Evolutionary conservation across 2,329 filamentous ascomycete species (phyloP), one percentile per base, ranked within the genome.

Genomic region (Pseudocercospora crystallina): DNA sequence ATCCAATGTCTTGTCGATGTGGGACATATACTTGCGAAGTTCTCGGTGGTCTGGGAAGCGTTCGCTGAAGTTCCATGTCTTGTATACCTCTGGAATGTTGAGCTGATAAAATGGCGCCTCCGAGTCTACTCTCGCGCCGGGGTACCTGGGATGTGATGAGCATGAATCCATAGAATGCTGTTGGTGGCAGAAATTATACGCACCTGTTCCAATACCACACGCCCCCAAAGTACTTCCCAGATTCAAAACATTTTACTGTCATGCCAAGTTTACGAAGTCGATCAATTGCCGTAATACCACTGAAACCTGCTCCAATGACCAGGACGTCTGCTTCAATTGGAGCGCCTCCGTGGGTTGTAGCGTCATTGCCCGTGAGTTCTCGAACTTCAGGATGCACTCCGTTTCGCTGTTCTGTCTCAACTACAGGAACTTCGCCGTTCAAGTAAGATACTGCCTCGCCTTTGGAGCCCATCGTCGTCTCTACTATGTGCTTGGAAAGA

Each of bases 21-120:
- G 78, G 12, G 80, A 75, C 59, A 85, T 84, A 62, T 85, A 85
- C 5, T 63, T 62, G 10, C 77, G 73, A 1, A 85, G 70, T 38
- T 85, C 67, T 12, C 54, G 33, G 37, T 62, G 61, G 26, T 57
- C 64, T 1, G 67, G 64, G 43, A 65, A 69, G 13, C 62, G 62
- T 46, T 68, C 57, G 5, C 54, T 58, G 50, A 80, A 86, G 32
- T 71, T 81, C 80, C 80, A 85, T 3, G 76, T 76, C 63, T 80
- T 48, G 39, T 56, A 61, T 15, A 77, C 66, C 54, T 78, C 73
- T 5, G 72, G 70, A 32, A 77, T 68, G 14, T 72, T 74, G 49
- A 75, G 72, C 50, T 76, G 72, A 52, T 78, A 78, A 14, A 76
- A 70, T 0, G 76, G 76, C 1, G 71, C 66, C 56, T 74, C 70